These are phyloP conservation scores for Boletus pseudo-olivaceus DNA, from an alignment of 768 basidiomycete species.

Conservation along the genomic window DNA sequence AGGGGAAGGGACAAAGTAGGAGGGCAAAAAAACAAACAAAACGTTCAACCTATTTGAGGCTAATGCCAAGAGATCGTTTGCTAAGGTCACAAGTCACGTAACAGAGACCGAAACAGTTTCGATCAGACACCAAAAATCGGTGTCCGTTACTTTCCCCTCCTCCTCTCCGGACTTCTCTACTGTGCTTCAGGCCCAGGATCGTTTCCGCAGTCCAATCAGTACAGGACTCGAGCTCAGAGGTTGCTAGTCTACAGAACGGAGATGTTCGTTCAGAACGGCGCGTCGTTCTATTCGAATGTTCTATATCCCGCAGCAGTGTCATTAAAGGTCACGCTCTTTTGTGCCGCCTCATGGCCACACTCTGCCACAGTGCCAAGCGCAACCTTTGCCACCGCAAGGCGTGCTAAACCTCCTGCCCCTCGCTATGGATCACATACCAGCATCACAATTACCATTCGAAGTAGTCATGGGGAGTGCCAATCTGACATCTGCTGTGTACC, in stretches of 20 bases:
- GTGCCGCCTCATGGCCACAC: conserved; percentile 10
- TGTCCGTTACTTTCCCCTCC: not conserved
- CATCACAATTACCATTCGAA: not conserved
- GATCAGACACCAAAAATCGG: not conserved
- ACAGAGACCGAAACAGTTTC: not conserved
- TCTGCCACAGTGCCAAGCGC: not conserved
- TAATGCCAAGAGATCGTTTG: not conserved
- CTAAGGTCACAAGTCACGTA: not conserved
- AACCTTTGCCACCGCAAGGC: not conserved
- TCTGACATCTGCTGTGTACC: not conserved
- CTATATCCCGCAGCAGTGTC: not conserved
- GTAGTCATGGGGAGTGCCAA: not conserved
- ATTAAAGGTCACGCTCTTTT: not conserved
- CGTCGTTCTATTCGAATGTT: not conserved
- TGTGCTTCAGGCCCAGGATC: not conserved
- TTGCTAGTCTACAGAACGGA: conserved; percentile 5
- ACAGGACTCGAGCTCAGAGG: not conserved
- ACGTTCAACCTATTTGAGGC: conserved; percentile 3
- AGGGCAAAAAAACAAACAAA: not conserved
- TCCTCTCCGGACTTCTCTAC: too few species aligned
- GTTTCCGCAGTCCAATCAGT: not conserved
- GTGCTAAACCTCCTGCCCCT: not conserved
- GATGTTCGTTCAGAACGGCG: conserved; percentile 6
- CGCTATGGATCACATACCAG: not conserved
- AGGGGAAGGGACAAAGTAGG: not conserved